Evolutionary conservation across 768 basidiomycete genomes (phyloP), one percentile per base, ranked within the genome.

Genomic region (Russula olivacea): DNA sequence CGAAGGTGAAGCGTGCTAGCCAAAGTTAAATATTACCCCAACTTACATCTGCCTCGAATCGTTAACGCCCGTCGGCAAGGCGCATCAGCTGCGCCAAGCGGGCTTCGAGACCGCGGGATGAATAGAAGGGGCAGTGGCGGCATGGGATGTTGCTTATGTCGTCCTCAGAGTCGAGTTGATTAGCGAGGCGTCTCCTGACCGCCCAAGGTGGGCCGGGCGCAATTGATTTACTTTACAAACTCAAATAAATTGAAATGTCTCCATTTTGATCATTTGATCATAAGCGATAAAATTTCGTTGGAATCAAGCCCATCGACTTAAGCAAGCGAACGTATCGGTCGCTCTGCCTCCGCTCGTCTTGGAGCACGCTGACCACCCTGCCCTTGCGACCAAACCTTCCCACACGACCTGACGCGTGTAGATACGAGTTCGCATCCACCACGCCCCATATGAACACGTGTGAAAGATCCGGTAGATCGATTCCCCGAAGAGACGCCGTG

Each of bases 401-500:
- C n/a, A 86, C 87, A 14, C 89, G 83, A 15, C 90, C 89, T 6
- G 86, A 83, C 47, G 85, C 74, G 68, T 91, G 89, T 66, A 85
- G 63, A 71, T 91, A 91, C 45, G 77, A 77, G 66, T 87, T 86
- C 43, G 82, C 79, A 62, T 81, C 79, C 7, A 83, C 80, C 3
- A 87, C 74, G 4, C 88, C 88, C 50, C 87, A 73, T 55, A 90
- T 75, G 71, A 92, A 90, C 21, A 91, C 89, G 70, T 91, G 89
- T 52, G 82, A 81, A 68, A 91, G 76, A 64, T 79, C 79, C 11
- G 84, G 85, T 56, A 91, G 72, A 74, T 92, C 89, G 54, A 92
- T 73, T 30, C 89, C 89, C 53, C 90, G 84, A 40, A 82, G 83
- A 21, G 85, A 85, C 19, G 88, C 86, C 25, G 82, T 74, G 0